A percentile compares a stretch with the other conserved stretches of the same genome.
These are phyloP conservation scores for Fusarium cyanostomum DNA, from an alignment of 2,329 filamentous ascomycete species.

Conservation along the genomic window DNA sequence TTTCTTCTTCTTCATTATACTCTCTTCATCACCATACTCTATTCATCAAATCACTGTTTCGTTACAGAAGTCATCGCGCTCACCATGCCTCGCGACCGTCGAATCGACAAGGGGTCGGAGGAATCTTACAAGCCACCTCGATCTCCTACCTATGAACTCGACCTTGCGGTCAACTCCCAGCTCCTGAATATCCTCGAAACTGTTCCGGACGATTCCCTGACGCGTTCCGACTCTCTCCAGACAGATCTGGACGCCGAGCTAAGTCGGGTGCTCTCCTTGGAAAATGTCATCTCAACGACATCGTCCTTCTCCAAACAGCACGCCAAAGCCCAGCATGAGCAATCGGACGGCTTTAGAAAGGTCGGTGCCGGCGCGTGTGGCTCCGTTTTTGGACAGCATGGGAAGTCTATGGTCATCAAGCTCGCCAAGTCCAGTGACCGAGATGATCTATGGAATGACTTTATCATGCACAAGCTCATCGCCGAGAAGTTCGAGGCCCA, in stretches of 20 bases:
- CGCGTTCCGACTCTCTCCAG: neutral
- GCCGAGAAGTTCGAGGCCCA: constrained; percentile 2
- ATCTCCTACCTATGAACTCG: too few relatives aligned
- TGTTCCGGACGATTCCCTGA: too few relatives aligned
- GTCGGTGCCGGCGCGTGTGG: constrained; percentile 41
- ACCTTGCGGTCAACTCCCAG: neutral
- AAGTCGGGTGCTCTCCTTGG: neutral
- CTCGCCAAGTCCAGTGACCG: constrained; percentile 18
- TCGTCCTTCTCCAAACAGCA: neutral
- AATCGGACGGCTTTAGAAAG: constrained; percentile 8
- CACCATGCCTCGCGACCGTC: too few relatives aligned
- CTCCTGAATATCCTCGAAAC: neutral
- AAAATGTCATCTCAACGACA: neutral
- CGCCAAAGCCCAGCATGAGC: neutral
- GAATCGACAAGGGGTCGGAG: too few relatives aligned
- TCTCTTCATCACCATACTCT: too few relatives aligned
- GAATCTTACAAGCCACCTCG: too few relatives aligned
- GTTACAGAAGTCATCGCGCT: too few relatives aligned
- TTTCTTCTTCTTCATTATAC: neutral
- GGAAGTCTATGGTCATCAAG: constrained; percentile 19
- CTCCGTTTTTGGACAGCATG: constrained; percentile 21
- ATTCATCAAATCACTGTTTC: too few relatives aligned
- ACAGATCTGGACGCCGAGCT: neutral
- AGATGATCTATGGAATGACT: constrained; percentile 31
- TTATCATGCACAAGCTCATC: constrained; percentile 7